Conservation (phyloP, 2,329 filamentous ascomycete species). For the Phaeomoniella chlamydospora region DNA sequence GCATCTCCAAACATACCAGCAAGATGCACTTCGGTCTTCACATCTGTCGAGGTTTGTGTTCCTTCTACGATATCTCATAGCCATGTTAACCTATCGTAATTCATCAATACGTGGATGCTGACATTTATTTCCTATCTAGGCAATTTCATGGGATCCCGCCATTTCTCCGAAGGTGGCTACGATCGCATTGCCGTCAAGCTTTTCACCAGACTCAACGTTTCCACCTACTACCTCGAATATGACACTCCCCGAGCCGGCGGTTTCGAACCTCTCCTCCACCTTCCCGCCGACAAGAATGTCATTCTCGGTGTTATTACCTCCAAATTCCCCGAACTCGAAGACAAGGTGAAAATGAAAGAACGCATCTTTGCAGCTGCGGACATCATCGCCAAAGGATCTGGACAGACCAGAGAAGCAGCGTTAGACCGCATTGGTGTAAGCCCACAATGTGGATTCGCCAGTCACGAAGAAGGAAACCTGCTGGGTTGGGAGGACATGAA, state of each 20-base stretch:
- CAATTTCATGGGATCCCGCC: constrained; percentile 47
- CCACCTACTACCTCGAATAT: constrained; percentile 52
- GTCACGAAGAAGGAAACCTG: constrained; percentile 52
- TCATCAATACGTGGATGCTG: no score
- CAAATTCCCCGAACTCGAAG: constrained; percentile 42
- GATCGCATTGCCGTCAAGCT: constrained; percentile 48
- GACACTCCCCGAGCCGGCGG: constrained; percentile 45
- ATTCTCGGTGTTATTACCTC: constrained; percentile 45
- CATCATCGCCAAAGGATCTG: constrained; percentile 49
- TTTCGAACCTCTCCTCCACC: constrained; percentile 42
- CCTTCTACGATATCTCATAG: no score
- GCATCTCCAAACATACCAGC: constrained; percentile 39
- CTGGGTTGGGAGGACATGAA: constrained; percentile 51
- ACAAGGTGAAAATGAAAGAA: constrained; percentile 42
- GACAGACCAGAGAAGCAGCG: constrained; percentile 47
- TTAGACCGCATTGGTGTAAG: constrained; percentile 49
- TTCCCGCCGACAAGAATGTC: constrained; percentile 43
- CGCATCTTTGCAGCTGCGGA: constrained; percentile 44
- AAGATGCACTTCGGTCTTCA: constrained; percentile 62
- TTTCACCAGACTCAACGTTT: constrained; percentile 41
- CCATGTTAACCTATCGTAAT: neutral
- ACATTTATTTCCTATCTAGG: no score
- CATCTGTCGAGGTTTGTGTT: constrained; percentile 34
- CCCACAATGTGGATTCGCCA: constrained; percentile 55
- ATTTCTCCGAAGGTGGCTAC: constrained; percentile 49